Evolutionary conservation across 2,329 filamentous ascomycete species (phyloP).

Genomic region (Paraconiothyrium brasiliense): DNA sequence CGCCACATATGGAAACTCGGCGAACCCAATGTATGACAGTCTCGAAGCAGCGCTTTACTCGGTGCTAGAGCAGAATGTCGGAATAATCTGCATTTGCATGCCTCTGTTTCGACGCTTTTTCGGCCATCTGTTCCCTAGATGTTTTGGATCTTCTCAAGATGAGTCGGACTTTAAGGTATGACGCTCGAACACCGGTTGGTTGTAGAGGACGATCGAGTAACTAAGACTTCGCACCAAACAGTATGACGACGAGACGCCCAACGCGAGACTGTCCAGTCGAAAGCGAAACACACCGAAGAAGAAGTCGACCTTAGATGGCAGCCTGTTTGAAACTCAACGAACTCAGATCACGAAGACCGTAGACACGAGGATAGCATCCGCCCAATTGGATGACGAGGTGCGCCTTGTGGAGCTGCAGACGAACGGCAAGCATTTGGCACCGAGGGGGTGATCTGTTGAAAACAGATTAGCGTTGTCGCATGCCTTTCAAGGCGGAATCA

Average conservation of each 20-base stretch:
- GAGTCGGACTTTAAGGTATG: slow-evolving; percentile 6
- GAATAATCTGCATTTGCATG: slow-evolving; percentile 31
- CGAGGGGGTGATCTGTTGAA: not conserved
- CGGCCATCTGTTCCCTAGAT: slow-evolving; percentile 44
- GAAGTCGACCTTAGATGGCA: not conserved
- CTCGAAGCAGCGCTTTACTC: slow-evolving; percentile 22
- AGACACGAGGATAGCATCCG: not conserved
- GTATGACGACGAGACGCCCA: slow-evolving; percentile 3
- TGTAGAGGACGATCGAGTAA: not conserved
- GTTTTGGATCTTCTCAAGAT: slow-evolving; percentile 14
- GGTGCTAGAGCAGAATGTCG: slow-evolving; percentile 28
- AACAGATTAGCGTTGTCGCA: not conserved
- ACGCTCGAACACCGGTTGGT: not conserved
- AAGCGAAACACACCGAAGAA: slow-evolving; percentile 2
- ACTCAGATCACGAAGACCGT: slow-evolving; percentile 10
- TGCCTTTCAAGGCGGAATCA: not conserved
- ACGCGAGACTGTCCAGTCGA: slow-evolving; percentile 4
- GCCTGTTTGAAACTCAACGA: slow-evolving; percentile 2
- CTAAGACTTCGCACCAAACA: not conserved
- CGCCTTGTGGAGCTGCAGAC: slow-evolving; percentile 7
- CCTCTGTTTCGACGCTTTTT: slow-evolving; percentile 29
- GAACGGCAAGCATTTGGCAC: not conserved
- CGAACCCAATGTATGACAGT: slow-evolving; percentile 50
- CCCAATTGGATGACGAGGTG: slow-evolving; percentile 6
- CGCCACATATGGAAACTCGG: slow-evolving; percentile 51